These are phyloP conservation scores for Aspergillus sclerotiicarbonarius DNA, from an alignment of 495 filamentous ascomycete genomes.

Conservation along the genomic window DNA sequence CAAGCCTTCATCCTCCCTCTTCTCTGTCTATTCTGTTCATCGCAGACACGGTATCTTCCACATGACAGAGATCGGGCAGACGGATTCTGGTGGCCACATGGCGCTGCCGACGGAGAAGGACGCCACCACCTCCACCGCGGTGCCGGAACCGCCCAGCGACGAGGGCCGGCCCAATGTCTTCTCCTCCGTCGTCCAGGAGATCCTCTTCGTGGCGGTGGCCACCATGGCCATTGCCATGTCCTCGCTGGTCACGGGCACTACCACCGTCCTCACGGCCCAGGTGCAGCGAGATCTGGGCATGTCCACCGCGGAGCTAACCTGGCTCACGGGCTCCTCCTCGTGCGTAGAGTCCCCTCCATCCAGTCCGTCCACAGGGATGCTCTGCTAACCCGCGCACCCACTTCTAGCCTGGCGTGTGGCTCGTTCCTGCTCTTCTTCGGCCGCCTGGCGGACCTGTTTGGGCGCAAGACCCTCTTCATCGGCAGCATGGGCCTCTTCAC, in stretches of 20 bases:
- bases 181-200: slow-evolving; percentile 60
- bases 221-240: slow-evolving; percentile 67
- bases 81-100: too few relatives aligned
- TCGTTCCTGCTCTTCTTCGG: slow-evolving; percentile 74
- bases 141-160: background rate
- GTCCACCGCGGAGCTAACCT: slow-evolving; percentile 66
- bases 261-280: slow-evolving; percentile 60
- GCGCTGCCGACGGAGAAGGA: background rate
- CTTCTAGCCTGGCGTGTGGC: slow-evolving; percentile 60
- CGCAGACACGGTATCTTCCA: too few relatives aligned
- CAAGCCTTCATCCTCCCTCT: too few relatives aligned
- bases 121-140: background rate
- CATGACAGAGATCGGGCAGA: too few relatives aligned
- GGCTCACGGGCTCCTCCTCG: slow-evolving; percentile 65
- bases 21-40: too few relatives aligned
- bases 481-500: slow-evolving; percentile 62
- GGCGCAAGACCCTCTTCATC: slow-evolving; percentile 67
- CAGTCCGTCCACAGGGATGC: background rate
- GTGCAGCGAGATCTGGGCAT: slow-evolving; percentile 62
- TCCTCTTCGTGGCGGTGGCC: slow-evolving; percentile 63
- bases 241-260: slow-evolving; percentile 58
- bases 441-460: slow-evolving; percentile 70
- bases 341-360: slow-evolving; percentile 30
- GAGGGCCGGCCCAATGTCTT: slow-evolving; percentile 55
- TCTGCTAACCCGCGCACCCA: slow-evolving; percentile 10